These are phyloP conservation scores for Blepharisma japonicum DNA, from an alignment of 73 alveolate genomes.

Conservation along the genomic window DNA sequence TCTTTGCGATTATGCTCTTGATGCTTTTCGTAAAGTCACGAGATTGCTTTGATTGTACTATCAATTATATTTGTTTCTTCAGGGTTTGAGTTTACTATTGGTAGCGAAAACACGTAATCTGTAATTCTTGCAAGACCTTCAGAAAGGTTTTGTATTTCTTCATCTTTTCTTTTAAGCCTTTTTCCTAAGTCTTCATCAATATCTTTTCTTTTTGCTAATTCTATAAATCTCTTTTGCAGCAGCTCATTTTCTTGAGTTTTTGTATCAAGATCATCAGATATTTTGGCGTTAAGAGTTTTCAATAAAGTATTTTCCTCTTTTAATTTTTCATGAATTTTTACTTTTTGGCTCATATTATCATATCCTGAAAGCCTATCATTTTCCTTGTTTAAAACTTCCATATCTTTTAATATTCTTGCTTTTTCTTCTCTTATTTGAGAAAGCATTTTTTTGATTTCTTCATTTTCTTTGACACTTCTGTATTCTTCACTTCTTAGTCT, in stretches of 20 bases:
- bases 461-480: slow-evolving; percentile 9
- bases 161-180: slow-evolving; percentile 4
- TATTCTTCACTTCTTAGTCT: slow-evolving; percentile 11
- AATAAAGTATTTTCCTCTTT: too few species aligned
- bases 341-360: too few species aligned
- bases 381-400: too few species aligned
- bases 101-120: not conserved
- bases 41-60: slow-evolving; percentile 11
- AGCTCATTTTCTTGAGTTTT: too few species aligned
- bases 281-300: too few species aligned
- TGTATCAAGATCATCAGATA: too few species aligned
- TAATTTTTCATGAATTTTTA: too few species aligned
- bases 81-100: not conserved
- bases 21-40: not conserved
- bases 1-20: not conserved
- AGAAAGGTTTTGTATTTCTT: not conserved
- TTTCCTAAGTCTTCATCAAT: not conserved
- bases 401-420: too few species aligned
- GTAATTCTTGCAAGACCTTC: slow-evolving; percentile 22
- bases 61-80: slow-evolving; percentile 13
- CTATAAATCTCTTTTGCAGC: too few species aligned
- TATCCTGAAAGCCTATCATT: too few species aligned
- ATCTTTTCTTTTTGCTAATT: too few species aligned
- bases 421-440: not conserved
- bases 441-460: slow-evolving; percentile 5